A percentile compares a stretch with the other conserved stretches of the same genome.
Evolutionary conservation across 257 asterid species (phyloP).

Genomic region (Voacanga thouarsii): DNA sequence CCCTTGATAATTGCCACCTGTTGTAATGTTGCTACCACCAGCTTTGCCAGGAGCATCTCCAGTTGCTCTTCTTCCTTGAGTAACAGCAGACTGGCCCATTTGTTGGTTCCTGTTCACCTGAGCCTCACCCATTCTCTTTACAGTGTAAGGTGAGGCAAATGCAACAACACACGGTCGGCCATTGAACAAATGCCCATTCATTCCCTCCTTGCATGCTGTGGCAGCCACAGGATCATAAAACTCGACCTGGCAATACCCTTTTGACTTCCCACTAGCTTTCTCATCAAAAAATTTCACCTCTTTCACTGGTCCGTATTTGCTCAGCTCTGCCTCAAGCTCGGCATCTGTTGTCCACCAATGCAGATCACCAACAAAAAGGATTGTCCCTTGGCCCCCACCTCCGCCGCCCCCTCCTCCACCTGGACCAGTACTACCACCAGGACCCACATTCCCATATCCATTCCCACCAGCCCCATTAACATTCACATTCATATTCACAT

Average conservation of each 20-base stretch:
- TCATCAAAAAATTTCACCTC: constrained; percentile 91
- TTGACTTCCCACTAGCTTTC: constrained; percentile 97
- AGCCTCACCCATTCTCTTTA: constrained; percentile 81
- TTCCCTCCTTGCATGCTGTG: constrained; percentile 78
- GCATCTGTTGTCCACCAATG: constrained; percentile 99
- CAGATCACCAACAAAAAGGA: constrained; percentile 85
- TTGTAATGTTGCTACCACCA: constrained; percentile 41
- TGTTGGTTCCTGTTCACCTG: constrained; percentile 68
- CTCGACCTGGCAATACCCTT: constrained; percentile 96
- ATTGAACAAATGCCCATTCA: constrained; percentile 78
- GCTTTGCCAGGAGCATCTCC: constrained; percentile 51
- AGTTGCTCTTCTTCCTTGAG: constrained; percentile 58
- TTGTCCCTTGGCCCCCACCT: constrained; percentile 50
- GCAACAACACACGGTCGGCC: constrained; percentile 96
- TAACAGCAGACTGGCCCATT: constrained; percentile 33
- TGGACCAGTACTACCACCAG: constrained; percentile 25
- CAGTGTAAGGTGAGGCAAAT: constrained; percentile 76
- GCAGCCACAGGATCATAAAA: constrained; percentile 78
- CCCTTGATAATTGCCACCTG: constrained; percentile 40
- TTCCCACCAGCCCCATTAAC: constrained; percentile 22
- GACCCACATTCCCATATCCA: constrained; percentile 24
- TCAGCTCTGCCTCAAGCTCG: constrained; percentile 72
- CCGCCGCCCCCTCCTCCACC: constrained; percentile 26
- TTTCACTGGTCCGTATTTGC: constrained; percentile 81
- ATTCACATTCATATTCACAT: constrained; percentile 17